Conservation (phyloP, 305 asterid species). For the Petunia hybrid region DNA sequence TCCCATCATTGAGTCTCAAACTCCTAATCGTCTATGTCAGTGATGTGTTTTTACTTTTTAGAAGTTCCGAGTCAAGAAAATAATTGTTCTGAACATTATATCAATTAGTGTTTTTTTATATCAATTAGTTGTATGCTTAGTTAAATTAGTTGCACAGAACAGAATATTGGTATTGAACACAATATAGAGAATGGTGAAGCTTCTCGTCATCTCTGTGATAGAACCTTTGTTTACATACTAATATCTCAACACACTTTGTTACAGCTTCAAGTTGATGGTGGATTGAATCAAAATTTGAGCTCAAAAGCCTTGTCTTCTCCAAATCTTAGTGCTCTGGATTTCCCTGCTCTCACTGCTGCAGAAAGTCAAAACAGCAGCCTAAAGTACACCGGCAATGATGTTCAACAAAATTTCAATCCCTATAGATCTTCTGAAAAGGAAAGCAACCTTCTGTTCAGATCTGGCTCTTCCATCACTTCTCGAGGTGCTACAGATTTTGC, state of each 20-base stretch:
- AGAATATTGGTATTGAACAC: background rate
- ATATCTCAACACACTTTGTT: slow-evolving; percentile 26
- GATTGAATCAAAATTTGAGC: slow-evolving; percentile 58
- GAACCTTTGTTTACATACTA: background rate
- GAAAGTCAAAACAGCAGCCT: slow-evolving; percentile 55
- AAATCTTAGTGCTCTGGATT: slow-evolving; percentile 62
- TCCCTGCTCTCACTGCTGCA: slow-evolving; percentile 66
- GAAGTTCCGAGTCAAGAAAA: background rate
- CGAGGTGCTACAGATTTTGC: slow-evolving; percentile 79
- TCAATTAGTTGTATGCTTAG: background rate
- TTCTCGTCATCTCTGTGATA: slow-evolving; percentile 12
- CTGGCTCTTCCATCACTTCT: slow-evolving; percentile 66
- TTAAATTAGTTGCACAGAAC: background rate
- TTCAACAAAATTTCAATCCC: slow-evolving; percentile 53
- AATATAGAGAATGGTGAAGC: background rate
- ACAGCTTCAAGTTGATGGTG: slow-evolving; percentile 84
- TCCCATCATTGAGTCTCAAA: background rate
- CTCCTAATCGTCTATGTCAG: slow-evolving; percentile 7
- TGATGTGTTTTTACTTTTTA: background rate
- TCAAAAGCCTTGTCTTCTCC: slow-evolving; percentile 69
- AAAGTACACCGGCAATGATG: slow-evolving; percentile 54
- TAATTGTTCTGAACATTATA: background rate
- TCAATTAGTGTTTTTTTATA: background rate
- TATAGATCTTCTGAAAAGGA: slow-evolving; percentile 59
- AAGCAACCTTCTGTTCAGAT: slow-evolving; percentile 49